Percentiles rank a stretch among this genome's conserved stretches.
Conservation (phyloP, 805 yeast species). For the Kazachstania africana region DNA sequence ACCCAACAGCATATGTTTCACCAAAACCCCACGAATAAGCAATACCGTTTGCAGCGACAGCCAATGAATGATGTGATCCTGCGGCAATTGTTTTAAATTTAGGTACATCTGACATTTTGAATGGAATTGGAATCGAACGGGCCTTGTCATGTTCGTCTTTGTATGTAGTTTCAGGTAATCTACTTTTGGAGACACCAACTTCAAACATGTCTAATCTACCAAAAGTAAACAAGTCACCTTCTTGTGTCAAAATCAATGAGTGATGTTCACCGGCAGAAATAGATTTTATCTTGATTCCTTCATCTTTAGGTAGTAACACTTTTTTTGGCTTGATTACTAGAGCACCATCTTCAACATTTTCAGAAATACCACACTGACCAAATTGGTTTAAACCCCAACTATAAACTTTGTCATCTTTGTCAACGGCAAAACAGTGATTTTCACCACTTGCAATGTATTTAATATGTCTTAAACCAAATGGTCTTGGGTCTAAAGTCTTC, state of each 20-base stretch:
- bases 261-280: constrained; percentile 96
- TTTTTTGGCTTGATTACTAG: constrained; percentile 66
- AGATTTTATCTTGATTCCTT: constrained; percentile 41
- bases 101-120: constrained; percentile 49
- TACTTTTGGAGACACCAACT: constrained; percentile 59
- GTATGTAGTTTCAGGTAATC: constrained; percentile 60
- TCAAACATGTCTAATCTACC: constrained; percentile 94
- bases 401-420: constrained; percentile 53
- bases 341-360: constrained; percentile 75
- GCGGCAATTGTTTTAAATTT: constrained; percentile 50
- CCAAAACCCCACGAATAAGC: constrained; percentile 97
- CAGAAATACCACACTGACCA: constrained; percentile 87
- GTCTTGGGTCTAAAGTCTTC: constrained; percentile 67
- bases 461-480: constrained; percentile 70
- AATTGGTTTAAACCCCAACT: constrained; percentile 96
- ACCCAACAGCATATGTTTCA: constrained; percentile 91
- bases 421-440: constrained; percentile 89
- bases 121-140: constrained; percentile 79
- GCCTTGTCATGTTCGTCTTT: constrained; percentile 70
- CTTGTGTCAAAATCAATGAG: constrained; percentile 57
- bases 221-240: constrained; percentile 70
- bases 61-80: constrained; percentile 90
- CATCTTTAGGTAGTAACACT: constrained; percentile 43
- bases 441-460: constrained; percentile 85
- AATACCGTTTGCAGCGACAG: constrained; percentile 72